phyloP scores from a whole-genome alignment of 2,329 filamentous ascomycete species.

The Ascochyta clinopodiicola region DNA sequence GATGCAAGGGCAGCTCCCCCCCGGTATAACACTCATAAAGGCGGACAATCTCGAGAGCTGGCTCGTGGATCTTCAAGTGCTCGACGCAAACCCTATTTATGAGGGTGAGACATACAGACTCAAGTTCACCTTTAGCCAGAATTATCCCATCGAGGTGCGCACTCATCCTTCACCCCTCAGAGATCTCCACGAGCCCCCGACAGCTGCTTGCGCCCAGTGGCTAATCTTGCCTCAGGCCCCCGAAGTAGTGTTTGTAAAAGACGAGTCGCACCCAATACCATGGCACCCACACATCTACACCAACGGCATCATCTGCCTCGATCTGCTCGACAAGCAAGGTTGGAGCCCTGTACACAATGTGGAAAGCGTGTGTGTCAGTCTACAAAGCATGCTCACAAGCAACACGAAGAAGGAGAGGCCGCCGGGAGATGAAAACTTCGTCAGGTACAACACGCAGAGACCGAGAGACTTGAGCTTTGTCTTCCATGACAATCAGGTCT shows the following conservation, averaged over 20 bases:
- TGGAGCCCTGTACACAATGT: conserved; percentile 98
- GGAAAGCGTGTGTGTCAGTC: conserved; percentile 94
- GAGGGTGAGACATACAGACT: conserved; percentile 78
- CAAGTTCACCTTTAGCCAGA: conserved; percentile 82
- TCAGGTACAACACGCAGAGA: conserved; percentile 76
- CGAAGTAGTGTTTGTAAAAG: conserved; percentile 85
- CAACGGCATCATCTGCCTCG: conserved; percentile 97
- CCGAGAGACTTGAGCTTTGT: conserved; percentile 91
- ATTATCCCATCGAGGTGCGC: conserved; percentile 80
- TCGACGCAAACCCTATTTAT: conserved; percentile 92
- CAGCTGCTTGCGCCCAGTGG: not conserved
- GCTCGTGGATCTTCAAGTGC: conserved; percentile 88
- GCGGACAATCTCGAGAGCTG: conserved; percentile 87
- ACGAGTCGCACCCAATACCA: conserved; percentile 70
- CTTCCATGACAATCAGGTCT: conserved; percentile 82
- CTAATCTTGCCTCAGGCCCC: conserved; percentile 69
- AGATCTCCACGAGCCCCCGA: not conserved
- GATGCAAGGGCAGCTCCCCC: conserved; percentile 65
- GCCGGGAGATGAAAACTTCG: conserved; percentile 88
- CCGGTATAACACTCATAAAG: conserved; percentile 78
- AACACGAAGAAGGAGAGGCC: conserved; percentile 92
- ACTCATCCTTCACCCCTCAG: not conserved
- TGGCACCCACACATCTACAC: conserved; percentile 98
- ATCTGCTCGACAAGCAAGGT: conserved; percentile 83
- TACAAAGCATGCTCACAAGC: conserved; percentile 97